These are phyloP conservation scores for Lotus japonicus DNA, from an alignment of 306 rosid genomes.

Conservation along the genomic window DNA sequence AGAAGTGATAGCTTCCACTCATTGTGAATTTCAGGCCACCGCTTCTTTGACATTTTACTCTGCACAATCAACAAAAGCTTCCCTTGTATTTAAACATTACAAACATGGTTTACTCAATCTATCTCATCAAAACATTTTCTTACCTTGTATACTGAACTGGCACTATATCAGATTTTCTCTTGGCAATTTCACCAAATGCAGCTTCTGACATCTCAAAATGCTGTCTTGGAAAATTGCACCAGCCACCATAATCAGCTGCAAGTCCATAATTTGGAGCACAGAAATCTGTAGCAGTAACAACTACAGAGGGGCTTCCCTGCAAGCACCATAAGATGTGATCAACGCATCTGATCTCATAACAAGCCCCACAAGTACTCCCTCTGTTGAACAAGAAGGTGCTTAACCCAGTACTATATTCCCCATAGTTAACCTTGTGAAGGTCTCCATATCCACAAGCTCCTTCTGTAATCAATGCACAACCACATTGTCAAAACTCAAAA, in stretches of 20 bases:
- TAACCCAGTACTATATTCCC: slow-evolving; percentile 67
- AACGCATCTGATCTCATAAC: slow-evolving; percentile 84
- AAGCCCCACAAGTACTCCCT: slow-evolving; percentile 86
- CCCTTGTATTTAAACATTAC: background rate
- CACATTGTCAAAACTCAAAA: slow-evolving; percentile 2
- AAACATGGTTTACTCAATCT: background rate
- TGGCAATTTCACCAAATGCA: slow-evolving; percentile 70
- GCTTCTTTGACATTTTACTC: background rate
- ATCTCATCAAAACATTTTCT: background rate
- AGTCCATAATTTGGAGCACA: slow-evolving; percentile 84
- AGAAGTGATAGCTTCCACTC: slow-evolving; percentile 59
- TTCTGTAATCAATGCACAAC: slow-evolving; percentile 48
- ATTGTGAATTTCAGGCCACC: slow-evolving; percentile 2
- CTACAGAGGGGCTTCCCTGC: slow-evolving; percentile 72
- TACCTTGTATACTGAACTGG: slow-evolving; percentile 88
- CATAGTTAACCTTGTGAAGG: slow-evolving; percentile 63
- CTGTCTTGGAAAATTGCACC: slow-evolving; percentile 85
- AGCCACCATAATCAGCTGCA: slow-evolving; percentile 81
- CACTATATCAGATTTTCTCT: slow-evolving; percentile 66
- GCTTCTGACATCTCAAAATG: slow-evolving; percentile 89
- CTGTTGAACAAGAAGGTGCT: slow-evolving; percentile 73
- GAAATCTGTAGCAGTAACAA: slow-evolving; percentile 83
- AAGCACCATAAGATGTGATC: slow-evolving; percentile 87
- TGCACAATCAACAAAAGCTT: background rate
- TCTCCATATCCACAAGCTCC: slow-evolving; percentile 98